These are phyloP conservation scores for Sindora glabra DNA, from an alignment of 306 rosid species.

Conservation along the genomic window DNA sequence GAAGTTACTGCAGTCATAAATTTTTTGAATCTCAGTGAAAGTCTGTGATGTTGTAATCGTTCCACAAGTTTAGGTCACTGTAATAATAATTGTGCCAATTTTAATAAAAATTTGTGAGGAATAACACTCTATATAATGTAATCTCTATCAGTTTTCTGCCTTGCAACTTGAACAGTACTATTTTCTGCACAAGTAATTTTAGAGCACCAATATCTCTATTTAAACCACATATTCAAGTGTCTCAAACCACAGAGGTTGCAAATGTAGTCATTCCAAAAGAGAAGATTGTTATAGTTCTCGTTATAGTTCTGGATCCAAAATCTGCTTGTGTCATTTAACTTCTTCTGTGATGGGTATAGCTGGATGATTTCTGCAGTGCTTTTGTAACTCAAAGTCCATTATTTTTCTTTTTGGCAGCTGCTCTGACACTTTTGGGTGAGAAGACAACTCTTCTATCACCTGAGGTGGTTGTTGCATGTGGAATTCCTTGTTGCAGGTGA, in stretches of 20 bases:
- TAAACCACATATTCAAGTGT: slow-evolving; percentile 1
- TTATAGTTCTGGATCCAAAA: slow-evolving; percentile 5
- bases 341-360: slow-evolving; percentile 9
- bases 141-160: no score
- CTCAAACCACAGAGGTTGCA: background rate
- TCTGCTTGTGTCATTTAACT: slow-evolving; percentile 7
- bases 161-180: background rate
- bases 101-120: background rate
- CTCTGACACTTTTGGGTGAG: slow-evolving; percentile 85
- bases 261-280: background rate
- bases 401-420: slow-evolving; percentile 83
- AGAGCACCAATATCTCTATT: no score
- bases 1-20: background rate
- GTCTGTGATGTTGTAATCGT: background rate
- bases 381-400: slow-evolving; percentile 47
- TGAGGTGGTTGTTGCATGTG: slow-evolving; percentile 64
- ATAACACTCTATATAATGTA: no score
- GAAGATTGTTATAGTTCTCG: background rate
- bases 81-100: background rate
- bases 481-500: slow-evolving; percentile 96
- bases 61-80: background rate
- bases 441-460: slow-evolving; percentile 92
- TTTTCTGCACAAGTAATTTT: background rate
- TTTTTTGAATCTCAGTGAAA: background rate
- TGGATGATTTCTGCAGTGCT: slow-evolving; percentile 22